These are phyloP conservation scores for Didymella segeticola DNA, from an alignment of 2,329 filamentous ascomycete species.

Conservation along the genomic window DNA sequence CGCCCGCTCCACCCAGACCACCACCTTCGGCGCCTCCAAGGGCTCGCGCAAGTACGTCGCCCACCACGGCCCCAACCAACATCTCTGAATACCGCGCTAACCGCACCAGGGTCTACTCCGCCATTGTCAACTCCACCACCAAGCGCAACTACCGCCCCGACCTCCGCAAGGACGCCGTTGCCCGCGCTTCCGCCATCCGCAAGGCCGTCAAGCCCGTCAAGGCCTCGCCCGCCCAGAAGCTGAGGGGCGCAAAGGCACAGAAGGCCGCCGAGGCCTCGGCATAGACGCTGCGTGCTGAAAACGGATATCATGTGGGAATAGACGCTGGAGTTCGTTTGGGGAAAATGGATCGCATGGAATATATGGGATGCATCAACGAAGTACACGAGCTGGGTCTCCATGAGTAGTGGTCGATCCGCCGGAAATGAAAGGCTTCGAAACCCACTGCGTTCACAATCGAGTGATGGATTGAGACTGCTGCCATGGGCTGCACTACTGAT, in stretches of 20 bases:
- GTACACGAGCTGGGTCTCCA: slow-evolving; percentile 19
- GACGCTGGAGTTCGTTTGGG: slow-evolving; percentile 16
- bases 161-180: slow-evolving; percentile 69
- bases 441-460: not conserved
- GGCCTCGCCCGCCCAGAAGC: slow-evolving; percentile 75
- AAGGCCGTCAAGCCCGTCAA: slow-evolving; percentile 80
- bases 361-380: slow-evolving; percentile 22
- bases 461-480: too few species aligned
- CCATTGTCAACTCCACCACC: slow-evolving; percentile 80
- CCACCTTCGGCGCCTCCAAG: slow-evolving; percentile 74
- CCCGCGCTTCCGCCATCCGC: slow-evolving; percentile 86
- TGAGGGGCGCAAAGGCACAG: slow-evolving; percentile 79
- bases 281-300: slow-evolving; percentile 25
- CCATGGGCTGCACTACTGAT: too few species aligned
- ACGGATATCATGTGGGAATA: not conserved
- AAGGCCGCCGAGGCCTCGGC: slow-evolving; percentile 60
- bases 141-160: slow-evolving; percentile 79
- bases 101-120: slow-evolving; percentile 75
- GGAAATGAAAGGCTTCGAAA: slow-evolving; percentile 32
- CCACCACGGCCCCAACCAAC: too few species aligned
- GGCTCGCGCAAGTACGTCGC: slow-evolving; percentile 77
- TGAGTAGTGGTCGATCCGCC: slow-evolving; percentile 18
- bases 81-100: not conserved
- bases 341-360: slow-evolving; percentile 13
- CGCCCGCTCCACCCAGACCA: slow-evolving; percentile 67